phyloP scores from a whole-genome alignment of 345 rosid species.

The Kernera saxatilis region DNA sequence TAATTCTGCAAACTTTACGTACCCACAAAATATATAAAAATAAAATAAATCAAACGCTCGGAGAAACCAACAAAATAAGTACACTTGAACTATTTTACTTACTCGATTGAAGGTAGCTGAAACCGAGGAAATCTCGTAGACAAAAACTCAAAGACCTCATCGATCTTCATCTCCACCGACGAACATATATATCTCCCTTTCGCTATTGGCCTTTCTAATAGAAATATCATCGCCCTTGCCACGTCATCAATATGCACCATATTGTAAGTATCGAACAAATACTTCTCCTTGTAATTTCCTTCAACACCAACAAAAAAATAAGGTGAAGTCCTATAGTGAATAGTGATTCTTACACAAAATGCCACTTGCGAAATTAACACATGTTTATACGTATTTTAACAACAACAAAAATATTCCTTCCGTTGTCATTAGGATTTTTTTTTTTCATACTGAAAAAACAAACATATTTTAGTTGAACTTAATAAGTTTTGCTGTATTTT shows the following conservation, averaged over 20 bases:
- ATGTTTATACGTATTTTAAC: not conserved
- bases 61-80: not conserved
- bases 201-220: constrained; percentile 41
- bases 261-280: constrained; percentile 19
- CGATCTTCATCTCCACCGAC: constrained; percentile 30
- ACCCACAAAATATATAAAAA: not conserved
- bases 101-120: constrained; percentile 39
- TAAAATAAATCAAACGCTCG: not conserved
- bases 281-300: constrained; percentile 24
- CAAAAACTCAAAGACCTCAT: constrained; percentile 33
- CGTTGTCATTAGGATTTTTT: not conserved
- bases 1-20: constrained; percentile 18
- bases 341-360: not conserved
- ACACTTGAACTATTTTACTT: constrained; percentile 11
- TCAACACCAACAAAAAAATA: not conserved
- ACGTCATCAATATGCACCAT: constrained; percentile 54
- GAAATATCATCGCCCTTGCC: constrained; percentile 46
- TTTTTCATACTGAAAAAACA: not conserved
- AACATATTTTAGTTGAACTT: not conserved
- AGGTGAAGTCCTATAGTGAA: not conserved
- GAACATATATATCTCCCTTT: constrained; percentile 58
- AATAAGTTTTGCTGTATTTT: not conserved
- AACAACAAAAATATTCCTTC: not conserved
- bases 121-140: constrained; percentile 40
- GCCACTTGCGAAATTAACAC: not conserved